phyloP scores from a whole-genome alignment of 1,284 basidiomycete genomes.

The Marasmius fiardii region DNA sequence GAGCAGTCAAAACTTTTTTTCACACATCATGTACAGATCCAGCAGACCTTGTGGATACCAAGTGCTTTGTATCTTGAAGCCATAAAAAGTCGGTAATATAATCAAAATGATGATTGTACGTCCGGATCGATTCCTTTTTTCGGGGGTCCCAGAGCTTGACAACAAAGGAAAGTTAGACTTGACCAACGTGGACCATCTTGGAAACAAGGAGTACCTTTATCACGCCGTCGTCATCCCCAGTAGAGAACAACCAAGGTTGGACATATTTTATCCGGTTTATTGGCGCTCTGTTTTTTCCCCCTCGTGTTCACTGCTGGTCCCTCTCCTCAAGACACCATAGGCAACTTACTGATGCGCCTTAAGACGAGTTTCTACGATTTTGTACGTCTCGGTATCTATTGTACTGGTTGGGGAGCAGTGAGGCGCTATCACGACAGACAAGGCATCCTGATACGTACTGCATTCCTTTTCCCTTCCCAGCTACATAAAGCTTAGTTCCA shows the following conservation, averaged over 20 bases:
- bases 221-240: constrained; percentile 92
- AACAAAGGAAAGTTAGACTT: constrained; percentile 5
- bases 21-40: constrained; percentile 3
- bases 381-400: constrained; percentile 67
- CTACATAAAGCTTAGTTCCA: constrained; percentile 69
- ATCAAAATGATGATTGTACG: constrained; percentile 89
- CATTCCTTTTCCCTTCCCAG: constrained; percentile 81
- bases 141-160: constrained; percentile 87
- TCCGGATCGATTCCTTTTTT: constrained; percentile 56
- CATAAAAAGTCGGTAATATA: constrained; percentile 94
- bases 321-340: constrained; percentile 9
- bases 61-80: constrained; percentile 80
- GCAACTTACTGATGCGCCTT: constrained; percentile 78
- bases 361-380: constrained; percentile 56
- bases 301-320: constrained; percentile 24
- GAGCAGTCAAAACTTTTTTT: constrained; percentile 9
- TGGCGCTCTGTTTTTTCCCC: constrained; percentile 55
- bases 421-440: neutral
- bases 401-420: constrained; percentile 38
- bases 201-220: constrained; percentile 61
- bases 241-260: constrained; percentile 69
- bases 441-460: constrained; percentile 51
- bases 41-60: constrained; percentile 79
- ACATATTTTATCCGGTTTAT: constrained; percentile 81
- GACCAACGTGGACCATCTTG: constrained; percentile 4